Evolutionary conservation across 306 rosid species (phyloP).

Genomic region (Neltuma alba): DNA sequence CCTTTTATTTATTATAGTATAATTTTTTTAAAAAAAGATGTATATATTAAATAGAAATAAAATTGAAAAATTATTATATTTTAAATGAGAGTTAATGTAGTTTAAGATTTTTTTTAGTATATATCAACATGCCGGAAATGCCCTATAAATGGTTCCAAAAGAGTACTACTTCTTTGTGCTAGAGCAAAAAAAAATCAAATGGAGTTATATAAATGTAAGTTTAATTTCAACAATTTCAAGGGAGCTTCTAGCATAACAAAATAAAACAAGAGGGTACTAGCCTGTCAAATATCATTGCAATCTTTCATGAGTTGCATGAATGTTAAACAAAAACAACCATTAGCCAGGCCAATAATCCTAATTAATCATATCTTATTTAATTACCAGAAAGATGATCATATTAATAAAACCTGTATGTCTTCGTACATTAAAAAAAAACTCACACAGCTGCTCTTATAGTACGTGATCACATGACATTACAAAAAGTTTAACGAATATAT

Average conservation of each 20-base stretch:
- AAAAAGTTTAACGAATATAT: background rate
- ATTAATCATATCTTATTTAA: background rate
- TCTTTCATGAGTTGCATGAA: background rate
- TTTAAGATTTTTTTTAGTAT: too few relatives aligned
- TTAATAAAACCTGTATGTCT: background rate
- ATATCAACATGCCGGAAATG: too few relatives aligned
- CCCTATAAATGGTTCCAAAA: too few relatives aligned
- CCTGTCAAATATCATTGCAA: background rate
- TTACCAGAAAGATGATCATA: conserved; percentile 9
- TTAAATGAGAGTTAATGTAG: too few relatives aligned
- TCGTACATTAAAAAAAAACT: conserved; percentile 17
- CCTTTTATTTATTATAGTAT: too few relatives aligned
- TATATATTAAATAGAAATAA: too few relatives aligned
- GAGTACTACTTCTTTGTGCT: background rate
- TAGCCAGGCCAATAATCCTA: background rate
- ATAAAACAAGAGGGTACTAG: background rate
- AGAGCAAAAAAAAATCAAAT: background rate
- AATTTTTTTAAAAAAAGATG: too few relatives aligned
- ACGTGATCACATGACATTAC: conserved; percentile 35
- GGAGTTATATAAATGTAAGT: background rate
- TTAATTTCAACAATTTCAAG: background rate
- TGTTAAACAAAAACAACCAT: background rate
- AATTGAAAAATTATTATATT: too few relatives aligned
- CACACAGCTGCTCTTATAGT: conserved; percentile 18
- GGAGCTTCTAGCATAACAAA: background rate